A percentile compares a stretch with the other conserved stretches of the same genome.
phyloP scores from a whole-genome alignment of 1,139 yeast species.

The Suhomyces yuchorum region DNA sequence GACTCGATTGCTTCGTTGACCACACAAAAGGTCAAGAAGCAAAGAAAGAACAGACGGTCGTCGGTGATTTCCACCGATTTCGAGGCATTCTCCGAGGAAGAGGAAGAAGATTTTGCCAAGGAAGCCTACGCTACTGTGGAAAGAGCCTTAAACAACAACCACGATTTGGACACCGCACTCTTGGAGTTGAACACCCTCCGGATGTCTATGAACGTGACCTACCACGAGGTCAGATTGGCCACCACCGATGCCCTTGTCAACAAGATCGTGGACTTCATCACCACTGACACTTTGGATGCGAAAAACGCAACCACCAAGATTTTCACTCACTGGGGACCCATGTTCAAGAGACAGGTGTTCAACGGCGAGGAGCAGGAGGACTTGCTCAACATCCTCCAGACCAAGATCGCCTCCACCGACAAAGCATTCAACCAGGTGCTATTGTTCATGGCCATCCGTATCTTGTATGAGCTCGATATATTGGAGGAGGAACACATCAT shows the following conservation, averaged over 20 bases:
- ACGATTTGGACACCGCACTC: conserved; percentile 89
- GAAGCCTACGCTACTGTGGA: conserved; percentile 95
- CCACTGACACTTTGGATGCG: conserved; percentile 72
- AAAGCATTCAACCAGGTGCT: conserved; percentile 47
- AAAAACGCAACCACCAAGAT: conserved; percentile 77
- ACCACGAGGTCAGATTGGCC: conserved; percentile 87
- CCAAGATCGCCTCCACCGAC: conserved; percentile 39
- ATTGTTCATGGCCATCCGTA: conserved; percentile 63
- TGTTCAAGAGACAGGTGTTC: conserved; percentile 81
- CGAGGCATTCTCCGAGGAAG: conserved; percentile 39
- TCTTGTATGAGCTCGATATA: conserved; percentile 78
- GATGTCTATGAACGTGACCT: conserved; percentile 96
- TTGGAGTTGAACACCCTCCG: conserved; percentile 90
- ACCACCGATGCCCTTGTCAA: conserved; percentile 71
- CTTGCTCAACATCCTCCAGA: conserved; percentile 61
- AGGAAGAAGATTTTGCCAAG: conserved; percentile 75
- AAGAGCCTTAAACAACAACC: conserved; percentile 89
- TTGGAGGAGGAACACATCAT: conserved; percentile 79
- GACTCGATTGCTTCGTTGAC: conserved; percentile 70
- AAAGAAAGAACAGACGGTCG: conserved; percentile 32
- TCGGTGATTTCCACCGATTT: conserved; percentile 45
- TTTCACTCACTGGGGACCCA: conserved; percentile 76
- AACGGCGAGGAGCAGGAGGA: conserved; percentile 78
- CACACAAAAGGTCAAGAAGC: conserved; percentile 43
- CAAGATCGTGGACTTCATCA: conserved; percentile 69